phyloP scores from a whole-genome alignment of 768 basidiomycete genomes.

The Suillus alpinus region DNA sequence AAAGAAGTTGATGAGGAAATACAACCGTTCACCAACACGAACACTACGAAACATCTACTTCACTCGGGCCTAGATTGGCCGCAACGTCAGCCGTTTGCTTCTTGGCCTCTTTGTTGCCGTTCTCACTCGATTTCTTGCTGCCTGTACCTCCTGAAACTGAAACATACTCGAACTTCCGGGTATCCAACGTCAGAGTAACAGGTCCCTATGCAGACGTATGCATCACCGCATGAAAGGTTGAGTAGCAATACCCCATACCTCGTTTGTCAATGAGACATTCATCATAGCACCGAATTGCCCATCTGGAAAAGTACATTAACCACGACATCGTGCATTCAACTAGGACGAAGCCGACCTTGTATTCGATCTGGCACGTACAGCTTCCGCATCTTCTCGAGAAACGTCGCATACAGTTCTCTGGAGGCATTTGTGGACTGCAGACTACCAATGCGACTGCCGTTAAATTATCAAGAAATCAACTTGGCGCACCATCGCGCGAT shows the following conservation, averaged over 20 bases:
- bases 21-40: background rate
- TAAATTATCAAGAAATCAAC: background rate
- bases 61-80: background rate
- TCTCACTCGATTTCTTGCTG: background rate
- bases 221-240: background rate
- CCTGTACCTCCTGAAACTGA: slow-evolving; percentile 15
- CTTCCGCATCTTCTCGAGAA: slow-evolving; percentile 64
- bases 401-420: slow-evolving; percentile 64
- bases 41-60: background rate
- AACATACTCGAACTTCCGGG: slow-evolving; percentile 73
- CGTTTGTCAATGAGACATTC: slow-evolving; percentile 84
- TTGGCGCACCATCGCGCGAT: slow-evolving; percentile 78
- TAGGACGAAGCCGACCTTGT: slow-evolving; percentile 51
- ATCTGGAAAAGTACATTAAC: slow-evolving; percentile 44
- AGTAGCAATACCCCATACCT: slow-evolving; percentile 46
- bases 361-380: slow-evolving; percentile 75
- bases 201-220: slow-evolving; percentile 54
- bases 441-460: background rate
- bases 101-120: background rate
- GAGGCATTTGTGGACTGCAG: slow-evolving; percentile 64
- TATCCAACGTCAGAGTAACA: slow-evolving; percentile 81
- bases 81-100: background rate
- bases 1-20: background rate
- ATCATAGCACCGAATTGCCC: slow-evolving; percentile 98
- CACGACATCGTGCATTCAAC: background rate